phyloP scores from a whole-genome alignment of 176 grass and related monocot species.

The Raddia guianensis region DNA sequence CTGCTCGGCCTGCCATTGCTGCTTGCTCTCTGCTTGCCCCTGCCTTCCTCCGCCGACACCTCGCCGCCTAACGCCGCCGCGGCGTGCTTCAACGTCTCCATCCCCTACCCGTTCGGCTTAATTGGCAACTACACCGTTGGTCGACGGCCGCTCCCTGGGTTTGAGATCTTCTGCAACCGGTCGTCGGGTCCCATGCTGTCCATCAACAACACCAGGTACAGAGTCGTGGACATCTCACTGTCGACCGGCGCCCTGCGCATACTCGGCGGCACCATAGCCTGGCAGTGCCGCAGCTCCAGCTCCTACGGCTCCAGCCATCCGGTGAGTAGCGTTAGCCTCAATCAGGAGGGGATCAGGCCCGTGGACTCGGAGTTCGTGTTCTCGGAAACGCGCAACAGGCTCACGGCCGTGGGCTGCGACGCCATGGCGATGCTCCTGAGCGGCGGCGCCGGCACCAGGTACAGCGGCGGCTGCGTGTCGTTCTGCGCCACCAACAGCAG shows the following conservation, averaged over 20 bases:
- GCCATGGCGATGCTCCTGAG: conserved; percentile 9
- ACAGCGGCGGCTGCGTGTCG: conserved; percentile 37
- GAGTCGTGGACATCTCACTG: conserved; percentile 18
- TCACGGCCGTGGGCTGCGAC: conserved; percentile 45
- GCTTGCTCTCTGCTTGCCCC: neutral
- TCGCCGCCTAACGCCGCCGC: neutral
- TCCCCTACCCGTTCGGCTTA: conserved; percentile 31
- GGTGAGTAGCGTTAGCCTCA: conserved; percentile 5
- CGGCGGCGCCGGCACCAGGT: no score
- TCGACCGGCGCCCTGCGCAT: conserved; percentile 11
- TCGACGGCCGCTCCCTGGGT: neutral
- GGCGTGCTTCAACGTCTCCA: neutral
- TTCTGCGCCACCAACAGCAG: conserved; percentile 37
- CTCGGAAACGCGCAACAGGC: conserved; percentile 38
- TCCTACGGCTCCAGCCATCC: no score
- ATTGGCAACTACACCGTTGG: neutral
- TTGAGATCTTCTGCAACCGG: neutral
- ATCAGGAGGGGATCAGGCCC: conserved; percentile 7
- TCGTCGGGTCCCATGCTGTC: neutral
- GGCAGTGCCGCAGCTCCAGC: neutral
- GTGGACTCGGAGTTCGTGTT: conserved; percentile 17
- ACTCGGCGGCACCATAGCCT: neutral
- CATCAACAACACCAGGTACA: neutral
- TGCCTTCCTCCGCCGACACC: neutral
- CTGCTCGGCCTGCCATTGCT: neutral